Evolutionary conservation across 495 filamentous ascomycete species (phyloP).

Genomic region (Lichina pygmaea): DNA sequence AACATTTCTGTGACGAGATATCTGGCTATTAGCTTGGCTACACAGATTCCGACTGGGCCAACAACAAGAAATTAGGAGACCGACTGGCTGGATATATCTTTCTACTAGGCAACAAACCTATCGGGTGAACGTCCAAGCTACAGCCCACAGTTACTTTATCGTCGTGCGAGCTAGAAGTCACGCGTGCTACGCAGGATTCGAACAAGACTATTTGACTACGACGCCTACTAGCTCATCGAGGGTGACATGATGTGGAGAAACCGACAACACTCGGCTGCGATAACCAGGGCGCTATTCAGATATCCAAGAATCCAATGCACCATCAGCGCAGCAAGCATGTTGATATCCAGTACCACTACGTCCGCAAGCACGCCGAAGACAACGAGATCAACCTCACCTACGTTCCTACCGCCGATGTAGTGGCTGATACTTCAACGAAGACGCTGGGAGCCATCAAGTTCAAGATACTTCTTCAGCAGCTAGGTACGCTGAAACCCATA

Average conservation of each 20-base stretch:
- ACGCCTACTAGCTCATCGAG: background rate
- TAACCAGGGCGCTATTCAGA: background rate
- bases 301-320: background rate
- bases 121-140: background rate
- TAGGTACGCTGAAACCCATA: constrained; percentile 4
- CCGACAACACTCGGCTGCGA: background rate
- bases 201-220: background rate
- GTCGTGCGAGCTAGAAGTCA: background rate
- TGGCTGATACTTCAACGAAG: too few relatives aligned
- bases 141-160: background rate
- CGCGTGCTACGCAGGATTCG: background rate
- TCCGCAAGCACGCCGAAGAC: background rate
- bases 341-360: background rate
- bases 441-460: too few relatives aligned
- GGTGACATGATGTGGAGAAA: background rate
- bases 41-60: background rate
- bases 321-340: background rate
- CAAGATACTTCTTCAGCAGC: too few relatives aligned
- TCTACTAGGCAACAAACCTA: background rate
- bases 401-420: too few relatives aligned
- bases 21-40: background rate
- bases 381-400: too few relatives aligned
- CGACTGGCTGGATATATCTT: background rate
- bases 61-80: background rate
- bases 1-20: too few relatives aligned